Base-by-base conservation (phyloP, 2,329 filamentous ascomycete species). In the Calonectria pseudoreteaudii region DNA sequence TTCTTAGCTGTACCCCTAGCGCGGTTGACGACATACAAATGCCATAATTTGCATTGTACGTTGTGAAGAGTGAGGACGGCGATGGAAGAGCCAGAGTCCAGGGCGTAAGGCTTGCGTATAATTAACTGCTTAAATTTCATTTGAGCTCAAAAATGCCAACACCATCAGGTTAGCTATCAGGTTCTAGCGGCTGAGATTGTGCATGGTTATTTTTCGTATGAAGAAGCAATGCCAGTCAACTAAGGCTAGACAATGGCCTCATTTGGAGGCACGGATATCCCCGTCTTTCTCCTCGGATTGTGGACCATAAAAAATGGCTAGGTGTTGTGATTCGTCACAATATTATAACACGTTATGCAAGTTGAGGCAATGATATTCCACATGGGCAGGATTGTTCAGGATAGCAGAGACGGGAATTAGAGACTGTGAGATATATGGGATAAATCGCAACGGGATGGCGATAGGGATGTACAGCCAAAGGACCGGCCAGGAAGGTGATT, bases 261-360 rank as follows among this genome's bases (percentile, higher is more conserved):
- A 31, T 69, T 18, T 34, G 9, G 34, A 62, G 50, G 58, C 66
- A 70, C 72, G 74, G 68, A 41, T 41, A 65, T 41, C 65, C 74
- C 62, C 67, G 72, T 13, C n/a, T 68, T 47, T 28, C 13, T 36
- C 16, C 14, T 28, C 14, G 18, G 28, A 20, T 47, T 68, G 20
- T 38, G 66, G 38, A 47, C 26, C 52, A 3, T 8, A 3, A 49
- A 49, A 38, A n/a, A 56, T 23, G 60, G 20, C 34, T 23, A 44
- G 26, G 9, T 50, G n/a, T 38, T 18, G 52, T 69, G 56, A 65
- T 70, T 65, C 58, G 34, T 30, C n/a, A 34, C 34, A 52, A 16
- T 36, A 36, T 56, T 26, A 31, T 9, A 26, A 26, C n/a, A 36
- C n/a, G n/a, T 11, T 20, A 18, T 50, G 62, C 10, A 41, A 34